These are phyloP conservation scores for Trichoderma sp. DNA, from an alignment of 2,329 filamentous ascomycete genomes.

Conservation along the genomic window DNA sequence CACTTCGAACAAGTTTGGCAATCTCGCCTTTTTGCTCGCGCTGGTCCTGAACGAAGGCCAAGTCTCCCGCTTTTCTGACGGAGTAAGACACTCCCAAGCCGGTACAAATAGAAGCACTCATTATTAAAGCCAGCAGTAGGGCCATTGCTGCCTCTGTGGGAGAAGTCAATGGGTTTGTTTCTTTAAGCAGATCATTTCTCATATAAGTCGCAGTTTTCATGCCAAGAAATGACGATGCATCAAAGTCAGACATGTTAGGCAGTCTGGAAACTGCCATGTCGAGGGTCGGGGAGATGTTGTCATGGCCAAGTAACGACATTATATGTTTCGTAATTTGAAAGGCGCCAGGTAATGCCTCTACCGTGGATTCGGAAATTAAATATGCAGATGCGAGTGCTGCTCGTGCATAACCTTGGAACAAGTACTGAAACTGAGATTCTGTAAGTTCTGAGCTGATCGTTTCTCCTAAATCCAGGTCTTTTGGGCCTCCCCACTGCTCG, in stretches of 20 bases:
- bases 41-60: conserved; percentile 64
- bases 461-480: conserved; percentile 68
- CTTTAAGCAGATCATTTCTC: conserved; percentile 53
- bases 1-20: conserved; percentile 57
- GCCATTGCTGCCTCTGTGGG: conserved; percentile 58
- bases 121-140: conserved; percentile 64
- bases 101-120: conserved; percentile 60
- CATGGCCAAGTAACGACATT: conserved; percentile 57
- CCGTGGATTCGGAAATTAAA: conserved; percentile 60
- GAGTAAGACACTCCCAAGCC: conserved; percentile 53
- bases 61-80: conserved; percentile 58
- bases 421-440: conserved; percentile 59
- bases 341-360: conserved; percentile 60
- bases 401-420: conserved; percentile 67
- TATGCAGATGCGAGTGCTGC: conserved; percentile 69
- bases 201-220: conserved; percentile 36
- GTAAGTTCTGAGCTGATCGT: conserved; percentile 59
- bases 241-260: conserved; percentile 40
- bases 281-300: conserved; percentile 32
- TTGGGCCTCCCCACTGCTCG: conserved; percentile 72
- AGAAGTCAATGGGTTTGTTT: conserved; percentile 65
- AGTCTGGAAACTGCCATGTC: conserved; percentile 17
- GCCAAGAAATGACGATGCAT: conserved; percentile 29
- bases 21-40: conserved; percentile 65
- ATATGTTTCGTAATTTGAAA: conserved; percentile 63